phyloP scores from a whole-genome alignment of 2,329 filamentous ascomycete genomes.

The Ampelomyces quisqualis region DNA sequence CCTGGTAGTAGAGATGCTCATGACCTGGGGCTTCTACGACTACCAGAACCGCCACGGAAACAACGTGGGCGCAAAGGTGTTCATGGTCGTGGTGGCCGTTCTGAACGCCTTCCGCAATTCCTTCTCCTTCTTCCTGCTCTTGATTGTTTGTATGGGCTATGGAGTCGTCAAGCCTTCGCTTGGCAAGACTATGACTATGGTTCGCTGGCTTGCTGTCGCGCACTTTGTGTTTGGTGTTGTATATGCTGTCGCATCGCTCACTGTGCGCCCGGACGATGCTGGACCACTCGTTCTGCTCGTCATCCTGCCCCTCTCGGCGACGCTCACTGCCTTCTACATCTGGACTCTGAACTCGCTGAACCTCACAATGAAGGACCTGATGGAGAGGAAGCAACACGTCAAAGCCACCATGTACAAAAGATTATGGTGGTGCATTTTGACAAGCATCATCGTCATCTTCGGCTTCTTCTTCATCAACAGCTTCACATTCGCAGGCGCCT shows the following conservation, averaged over 20 bases:
- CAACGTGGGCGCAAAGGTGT: conserved; percentile 76
- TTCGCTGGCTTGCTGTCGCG: conserved; percentile 83
- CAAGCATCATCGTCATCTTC: conserved; percentile 92
- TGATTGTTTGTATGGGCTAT: conserved; percentile 99
- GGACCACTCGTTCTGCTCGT: conserved; percentile 90
- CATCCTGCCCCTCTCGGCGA: conserved; percentile 86
- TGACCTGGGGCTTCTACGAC: conserved; percentile 99
- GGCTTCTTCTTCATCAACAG: conserved; percentile 99
- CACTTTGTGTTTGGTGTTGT: conserved; percentile 95
- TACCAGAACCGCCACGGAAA: conserved; percentile 89
- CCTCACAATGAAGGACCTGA: conserved; percentile 92
- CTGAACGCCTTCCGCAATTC: conserved; percentile 94
- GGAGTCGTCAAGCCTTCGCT: conserved; percentile 94
- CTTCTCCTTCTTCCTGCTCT: conserved; percentile 95
- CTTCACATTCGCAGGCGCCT: conserved; percentile 84
- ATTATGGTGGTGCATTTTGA: conserved; percentile 95
- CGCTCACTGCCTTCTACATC: conserved; percentile 94
- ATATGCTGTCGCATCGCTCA: conserved; percentile 85
- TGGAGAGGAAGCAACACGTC: conserved; percentile 86
- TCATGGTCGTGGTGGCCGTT: conserved; percentile 88
- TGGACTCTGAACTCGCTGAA: conserved; percentile 98
- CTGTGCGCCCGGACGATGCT: conserved; percentile 84
- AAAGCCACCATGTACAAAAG: conserved; percentile 98
- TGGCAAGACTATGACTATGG: conserved; percentile 90
- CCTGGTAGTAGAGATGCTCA: conserved; percentile 90